Evolutionary conservation across 805 yeast species (phyloP).

Genomic region (Teunomyces tritomae): DNA sequence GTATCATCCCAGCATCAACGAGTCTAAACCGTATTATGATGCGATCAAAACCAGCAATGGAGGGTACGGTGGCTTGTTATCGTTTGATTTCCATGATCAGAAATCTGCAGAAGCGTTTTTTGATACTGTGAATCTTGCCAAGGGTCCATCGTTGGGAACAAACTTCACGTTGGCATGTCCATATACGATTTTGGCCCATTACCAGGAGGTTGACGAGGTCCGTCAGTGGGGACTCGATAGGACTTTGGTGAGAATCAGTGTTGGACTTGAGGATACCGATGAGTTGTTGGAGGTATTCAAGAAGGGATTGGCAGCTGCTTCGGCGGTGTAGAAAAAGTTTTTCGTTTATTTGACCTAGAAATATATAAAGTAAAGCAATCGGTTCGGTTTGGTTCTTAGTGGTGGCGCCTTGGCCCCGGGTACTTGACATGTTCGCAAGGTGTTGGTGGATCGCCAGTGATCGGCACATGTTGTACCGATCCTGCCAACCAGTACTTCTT

Average conservation of each 20-base stretch:
- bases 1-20: conserved; percentile 65
- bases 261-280: conserved; percentile 76
- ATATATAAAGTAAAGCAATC: background rate
- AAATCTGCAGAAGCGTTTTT: conserved; percentile 71
- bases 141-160: conserved; percentile 91
- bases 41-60: conserved; percentile 62
- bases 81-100: conserved; percentile 65
- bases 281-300: conserved; percentile 51
- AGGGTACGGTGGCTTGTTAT: conserved; percentile 87
- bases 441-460: conserved; percentile 49
- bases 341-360: background rate
- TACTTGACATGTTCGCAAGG: conserved; percentile 36
- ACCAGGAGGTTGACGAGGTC: conserved; percentile 73
- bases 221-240: conserved; percentile 81
- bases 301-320: conserved; percentile 49
- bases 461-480: conserved; percentile 42
- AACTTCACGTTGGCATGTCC: conserved; percentile 89
- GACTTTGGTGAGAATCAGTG: conserved; percentile 72
- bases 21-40: conserved; percentile 66
- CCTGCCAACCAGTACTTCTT: conserved; percentile 65
- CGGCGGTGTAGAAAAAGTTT: conserved; percentile 2
- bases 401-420: conserved; percentile 4
- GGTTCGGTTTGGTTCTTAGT: no score
- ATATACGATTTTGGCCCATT: conserved; percentile 83
- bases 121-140: conserved; percentile 64